Evolutionary conservation across 1,284 basidiomycete species (phyloP).

Genomic region (Pseudozyma pruni): DNA sequence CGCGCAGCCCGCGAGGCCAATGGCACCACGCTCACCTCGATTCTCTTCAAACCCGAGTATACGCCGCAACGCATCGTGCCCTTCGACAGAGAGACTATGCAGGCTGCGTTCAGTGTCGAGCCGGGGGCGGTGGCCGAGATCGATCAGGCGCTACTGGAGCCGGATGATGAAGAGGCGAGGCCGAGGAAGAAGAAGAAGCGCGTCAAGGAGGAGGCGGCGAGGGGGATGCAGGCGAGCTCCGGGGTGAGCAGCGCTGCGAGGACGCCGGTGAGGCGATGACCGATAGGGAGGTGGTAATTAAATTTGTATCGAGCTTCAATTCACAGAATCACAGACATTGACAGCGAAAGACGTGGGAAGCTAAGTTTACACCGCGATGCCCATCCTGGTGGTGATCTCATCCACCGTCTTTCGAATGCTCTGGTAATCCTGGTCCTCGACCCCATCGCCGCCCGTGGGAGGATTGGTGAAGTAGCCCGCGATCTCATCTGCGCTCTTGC

Average conservation of each 20-base stretch:
- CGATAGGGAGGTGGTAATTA: not conserved
- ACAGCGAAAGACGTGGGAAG: too few species aligned
- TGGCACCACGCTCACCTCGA: constrained; percentile 19
- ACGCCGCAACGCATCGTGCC: constrained; percentile 45
- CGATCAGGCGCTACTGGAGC: constrained; percentile 43
- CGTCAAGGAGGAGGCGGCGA: constrained; percentile 13
- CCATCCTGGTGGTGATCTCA: constrained; percentile 42
- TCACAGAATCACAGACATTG: not conserved
- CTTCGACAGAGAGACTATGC: constrained; percentile 46
- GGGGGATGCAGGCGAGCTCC: constrained; percentile 7
- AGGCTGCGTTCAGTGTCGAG: constrained; percentile 39
- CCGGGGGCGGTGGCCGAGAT: constrained; percentile 43
- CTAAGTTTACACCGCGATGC: constrained; percentile 31
- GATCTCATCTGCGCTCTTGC: constrained; percentile 52
- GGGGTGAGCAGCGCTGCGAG: constrained; percentile 19
- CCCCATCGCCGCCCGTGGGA: constrained; percentile 13
- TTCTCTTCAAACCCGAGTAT: constrained; percentile 51
- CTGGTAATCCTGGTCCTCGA: constrained; percentile 19
- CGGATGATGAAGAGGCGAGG: constrained; percentile 42
- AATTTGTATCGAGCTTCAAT: constrained; percentile 2
- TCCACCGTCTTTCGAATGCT: constrained; percentile 49
- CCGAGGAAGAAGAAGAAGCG: constrained; percentile 46
- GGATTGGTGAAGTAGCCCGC: constrained; percentile 23
- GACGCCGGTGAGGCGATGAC: constrained; percentile 19
- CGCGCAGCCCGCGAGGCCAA: constrained; percentile 28